phyloP scores from a whole-genome alignment of 2,329 filamentous ascomycete species.

The Blastomyces silverae region DNA sequence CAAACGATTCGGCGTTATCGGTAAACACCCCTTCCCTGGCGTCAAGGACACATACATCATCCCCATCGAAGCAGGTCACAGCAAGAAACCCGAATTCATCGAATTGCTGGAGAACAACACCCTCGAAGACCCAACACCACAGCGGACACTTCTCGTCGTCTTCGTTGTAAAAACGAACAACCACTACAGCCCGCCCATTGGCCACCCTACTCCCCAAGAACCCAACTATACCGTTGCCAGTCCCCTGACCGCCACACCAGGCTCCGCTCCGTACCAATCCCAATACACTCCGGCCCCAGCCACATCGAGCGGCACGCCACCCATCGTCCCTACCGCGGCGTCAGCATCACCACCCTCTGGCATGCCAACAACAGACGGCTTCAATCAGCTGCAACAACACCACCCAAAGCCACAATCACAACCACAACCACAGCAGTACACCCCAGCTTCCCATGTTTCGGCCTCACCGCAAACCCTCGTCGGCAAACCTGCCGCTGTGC shows the following conservation, averaged over 20 bases:
- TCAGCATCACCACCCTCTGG: conserved; percentile 19
- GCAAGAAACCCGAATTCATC: conserved; percentile 72
- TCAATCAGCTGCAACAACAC: conserved; percentile 21
- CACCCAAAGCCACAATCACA: conserved; percentile 19
- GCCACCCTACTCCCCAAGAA: conserved; percentile 38
- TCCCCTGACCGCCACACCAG: conserved; percentile 28
- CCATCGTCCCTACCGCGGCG: conserved; percentile 23
- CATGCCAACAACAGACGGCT: conserved; percentile 25
- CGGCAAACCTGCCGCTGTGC: conserved; percentile 53
- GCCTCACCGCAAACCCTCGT: conserved; percentile 25
- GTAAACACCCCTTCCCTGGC: conserved; percentile 64
- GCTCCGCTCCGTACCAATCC: conserved; percentile 18
- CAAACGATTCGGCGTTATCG: conserved; percentile 79
- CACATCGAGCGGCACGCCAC: conserved; percentile 23
- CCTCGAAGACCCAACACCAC: conserved; percentile 62
- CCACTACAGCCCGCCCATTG: conserved; percentile 30
- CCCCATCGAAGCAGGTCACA: conserved; percentile 66
- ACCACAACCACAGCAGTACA: conserved; percentile 20
- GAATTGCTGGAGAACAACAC: conserved; percentile 79
- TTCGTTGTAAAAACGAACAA: conserved; percentile 68
- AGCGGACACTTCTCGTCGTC: conserved; percentile 73
- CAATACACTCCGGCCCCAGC: conserved; percentile 13
- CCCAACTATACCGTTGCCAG: conserved; percentile 30
- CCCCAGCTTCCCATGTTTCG: conserved; percentile 25
- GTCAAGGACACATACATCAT: conserved; percentile 89